Evolutionary conservation across 2,329 filamentous ascomycete genomes (phyloP).

Genomic region (Cryphonectria carpinicola): DNA sequence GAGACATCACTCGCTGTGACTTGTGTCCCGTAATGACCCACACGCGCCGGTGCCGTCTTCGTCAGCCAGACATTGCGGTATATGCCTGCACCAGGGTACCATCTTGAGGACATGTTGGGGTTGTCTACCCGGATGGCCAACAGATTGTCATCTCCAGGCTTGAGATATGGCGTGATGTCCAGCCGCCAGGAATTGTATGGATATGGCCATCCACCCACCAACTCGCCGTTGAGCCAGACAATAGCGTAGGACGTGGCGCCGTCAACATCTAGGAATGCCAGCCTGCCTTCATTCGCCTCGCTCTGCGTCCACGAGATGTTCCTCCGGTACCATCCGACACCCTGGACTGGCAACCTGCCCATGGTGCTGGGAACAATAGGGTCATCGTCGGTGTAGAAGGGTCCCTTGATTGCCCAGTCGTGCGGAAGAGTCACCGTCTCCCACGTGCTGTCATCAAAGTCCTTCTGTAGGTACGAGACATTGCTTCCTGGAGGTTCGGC

Average conservation of each 20-base stretch:
- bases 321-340: slow-evolving; percentile 57
- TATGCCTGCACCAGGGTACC: slow-evolving; percentile 58
- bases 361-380: slow-evolving; percentile 44
- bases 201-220: slow-evolving; percentile 57
- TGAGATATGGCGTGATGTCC: slow-evolving; percentile 50
- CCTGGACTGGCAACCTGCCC: slow-evolving; percentile 52
- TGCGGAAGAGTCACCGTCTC: slow-evolving; percentile 48
- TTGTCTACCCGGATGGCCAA: slow-evolving; percentile 58
- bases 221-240: slow-evolving; percentile 55
- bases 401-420: slow-evolving; percentile 54
- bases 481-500: slow-evolving; percentile 18
- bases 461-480: slow-evolving; percentile 18
- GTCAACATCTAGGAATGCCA: slow-evolving; percentile 52
- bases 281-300: slow-evolving; percentile 40
- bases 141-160: slow-evolving; percentile 42
- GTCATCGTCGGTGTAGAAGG: slow-evolving; percentile 43
- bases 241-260: slow-evolving; percentile 56
- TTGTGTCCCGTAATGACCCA: slow-evolving; percentile 54
- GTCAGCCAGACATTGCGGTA: slow-evolving; percentile 60
- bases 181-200: slow-evolving; percentile 56
- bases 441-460: slow-evolving; percentile 45
- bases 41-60: slow-evolving; percentile 49
- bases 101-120: slow-evolving; percentile 50
- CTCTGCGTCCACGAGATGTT: slow-evolving; percentile 38
- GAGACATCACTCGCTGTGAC: slow-evolving; percentile 52